Base-by-base conservation (phyloP, 352 stramenopile species). In the Phytophthora fragariaefolia region DNA sequence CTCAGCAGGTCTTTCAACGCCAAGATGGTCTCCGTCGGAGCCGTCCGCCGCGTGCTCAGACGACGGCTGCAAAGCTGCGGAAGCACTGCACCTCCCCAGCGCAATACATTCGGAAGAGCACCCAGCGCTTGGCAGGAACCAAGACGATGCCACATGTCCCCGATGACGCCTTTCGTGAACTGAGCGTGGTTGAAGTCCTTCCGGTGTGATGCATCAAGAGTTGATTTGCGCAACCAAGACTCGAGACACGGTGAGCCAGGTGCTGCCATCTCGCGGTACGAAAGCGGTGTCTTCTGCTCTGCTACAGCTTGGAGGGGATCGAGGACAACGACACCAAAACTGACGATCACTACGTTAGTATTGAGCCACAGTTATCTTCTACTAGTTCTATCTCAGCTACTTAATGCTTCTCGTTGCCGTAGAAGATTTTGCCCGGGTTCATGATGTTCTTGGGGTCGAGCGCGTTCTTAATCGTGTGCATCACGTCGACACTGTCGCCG, bases 401-500 rank as follows among this genome's bases (percentile, higher is more conserved):
- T 69, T 72, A 73, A 54, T 74, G 66, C 38, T 69, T 65, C 30
- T 47, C 54, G 23, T 78, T 58, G 15, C 62, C 76, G 50, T 93
- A 92, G 54, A 99, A 90, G 53, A 99, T 91, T 80, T 99, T 99
- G 58, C 97, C 97, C 0, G 97, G 97, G 82, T 99, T 99, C 82
- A 99, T 91, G 42, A 99, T 98, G 69, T 97, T 92, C 42, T 92
- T 79, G 17, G 97, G 97, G 80, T 99, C 97, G 7, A 99, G 69
- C 28, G 95, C 85, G 20, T 87, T 81, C 80, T 99, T 99, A 71
- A 99, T 94, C 22, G 77, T 72, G 58, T 82, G 75, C 97, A 99
- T 99, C 53, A 98, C 86, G 32, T 92, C 68, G 6, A 99, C 80
- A 45, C 89, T 96, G 32, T 89, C 65, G 40, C 96, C 93, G 66